Conservation (phyloP, 805 yeast genomes). For the Monosporozyma aquatica region DNA sequence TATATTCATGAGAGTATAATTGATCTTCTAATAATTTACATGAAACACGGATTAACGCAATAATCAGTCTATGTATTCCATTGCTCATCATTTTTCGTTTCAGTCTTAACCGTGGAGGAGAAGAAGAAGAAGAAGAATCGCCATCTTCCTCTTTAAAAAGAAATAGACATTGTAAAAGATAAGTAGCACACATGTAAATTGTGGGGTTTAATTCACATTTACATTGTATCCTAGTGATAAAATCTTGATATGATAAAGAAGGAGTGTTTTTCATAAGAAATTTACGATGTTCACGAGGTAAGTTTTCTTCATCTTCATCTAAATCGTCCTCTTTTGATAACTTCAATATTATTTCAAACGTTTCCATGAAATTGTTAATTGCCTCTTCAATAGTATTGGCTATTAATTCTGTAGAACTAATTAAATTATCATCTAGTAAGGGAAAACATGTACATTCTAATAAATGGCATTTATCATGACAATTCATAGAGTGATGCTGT, state of each 20-base stretch:
- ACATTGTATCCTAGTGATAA: constrained; percentile 22
- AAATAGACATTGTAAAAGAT: constrained; percentile 18
- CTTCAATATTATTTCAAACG: constrained; percentile 1
- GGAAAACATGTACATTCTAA: constrained; percentile 1
- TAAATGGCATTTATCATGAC: background rate
- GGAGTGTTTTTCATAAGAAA: constrained; percentile 28
- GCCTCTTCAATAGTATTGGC: constrained; percentile 3
- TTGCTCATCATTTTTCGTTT: constrained; percentile 28
- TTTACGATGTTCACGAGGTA: constrained; percentile 3
- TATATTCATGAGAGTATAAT: constrained; percentile 37
- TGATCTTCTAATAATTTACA: constrained; percentile 42
- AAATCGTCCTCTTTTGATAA: background rate
- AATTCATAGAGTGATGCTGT: background rate
- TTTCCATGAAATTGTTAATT: constrained; percentile 5
- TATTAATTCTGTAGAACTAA: background rate
- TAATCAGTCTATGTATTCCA: constrained; percentile 36
- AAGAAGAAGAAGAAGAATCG: constrained; percentile 4
- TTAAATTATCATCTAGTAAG: background rate
- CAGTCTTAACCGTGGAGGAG: constrained; percentile 5
- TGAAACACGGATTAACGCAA: constrained; percentile 38
- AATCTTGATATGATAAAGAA: constrained; percentile 17
- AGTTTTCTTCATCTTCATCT: background rate
- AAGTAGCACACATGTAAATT: constrained; percentile 22
- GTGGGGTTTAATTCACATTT: constrained; percentile 25
- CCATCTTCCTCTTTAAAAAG: constrained; percentile 7